phyloP scores from a whole-genome alignment of 2,329 filamentous ascomycete genomes.

The Ceratocystis harringtonii region DNA sequence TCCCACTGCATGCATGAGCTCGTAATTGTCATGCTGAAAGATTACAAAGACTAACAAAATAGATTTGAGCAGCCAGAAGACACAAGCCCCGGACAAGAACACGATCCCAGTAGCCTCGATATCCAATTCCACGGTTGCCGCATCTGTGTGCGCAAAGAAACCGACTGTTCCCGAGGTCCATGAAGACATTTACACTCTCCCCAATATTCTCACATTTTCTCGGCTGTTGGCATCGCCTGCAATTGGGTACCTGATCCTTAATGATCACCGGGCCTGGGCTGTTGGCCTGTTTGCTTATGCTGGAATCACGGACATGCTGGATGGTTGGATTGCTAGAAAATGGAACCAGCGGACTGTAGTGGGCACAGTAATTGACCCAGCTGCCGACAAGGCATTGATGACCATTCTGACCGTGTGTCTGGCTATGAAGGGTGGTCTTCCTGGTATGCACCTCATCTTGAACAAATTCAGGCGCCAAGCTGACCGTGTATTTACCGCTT shows the following conservation, averaged over 20 bases:
- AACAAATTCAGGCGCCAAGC: not conserved
- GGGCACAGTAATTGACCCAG: constrained; percentile 85
- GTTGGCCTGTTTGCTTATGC: constrained; percentile 83
- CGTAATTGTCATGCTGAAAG: too few species aligned
- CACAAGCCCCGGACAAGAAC: not conserved
- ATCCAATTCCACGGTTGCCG: not conserved
- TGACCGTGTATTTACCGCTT: not conserved
- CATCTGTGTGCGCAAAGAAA: constrained; percentile 14
- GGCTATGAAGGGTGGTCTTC: constrained; percentile 67
- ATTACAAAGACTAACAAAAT: not conserved
- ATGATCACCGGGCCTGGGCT: constrained; percentile 65
- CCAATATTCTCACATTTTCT: constrained; percentile 80
- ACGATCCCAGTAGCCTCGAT: not conserved
- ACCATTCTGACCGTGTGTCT: constrained; percentile 77
- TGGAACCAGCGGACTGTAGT: constrained; percentile 89
- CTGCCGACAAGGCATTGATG: constrained; percentile 96
- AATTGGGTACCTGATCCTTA: constrained; percentile 76
- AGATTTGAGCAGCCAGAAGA: not conserved
- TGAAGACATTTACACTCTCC: constrained; percentile 95
- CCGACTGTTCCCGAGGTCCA: constrained; percentile 27
- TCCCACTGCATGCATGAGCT: not conserved
- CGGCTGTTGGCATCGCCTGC: constrained; percentile 69
- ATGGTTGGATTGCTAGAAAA: constrained; percentile 81
- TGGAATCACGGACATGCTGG: constrained; percentile 77
- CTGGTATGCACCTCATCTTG: constrained; percentile 38